A percentile compares a stretch with the other conserved stretches of the same genome.
Evolutionary conservation across 768 basidiomycete genomes (phyloP).

Genomic region (Leccinum obscurum): DNA sequence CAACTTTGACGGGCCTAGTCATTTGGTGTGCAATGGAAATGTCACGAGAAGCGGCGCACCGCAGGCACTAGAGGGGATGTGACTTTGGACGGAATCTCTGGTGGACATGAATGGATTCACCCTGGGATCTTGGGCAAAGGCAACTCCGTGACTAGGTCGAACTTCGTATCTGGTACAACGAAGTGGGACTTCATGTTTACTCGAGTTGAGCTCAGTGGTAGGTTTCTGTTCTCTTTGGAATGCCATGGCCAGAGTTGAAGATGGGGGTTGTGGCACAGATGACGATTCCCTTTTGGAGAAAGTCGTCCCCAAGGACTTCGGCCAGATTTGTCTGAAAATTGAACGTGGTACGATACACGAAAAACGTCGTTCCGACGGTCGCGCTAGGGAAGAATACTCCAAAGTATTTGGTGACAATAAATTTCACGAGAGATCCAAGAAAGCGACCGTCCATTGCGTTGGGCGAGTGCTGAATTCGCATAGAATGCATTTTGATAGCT

Average conservation of each 20-base stretch:
- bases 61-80: not conserved
- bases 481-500: not conserved
- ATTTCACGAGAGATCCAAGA: slow-evolving; percentile 25
- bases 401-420: not conserved
- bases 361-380: not conserved
- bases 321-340: slow-evolving; percentile 15
- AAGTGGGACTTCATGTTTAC: not conserved
- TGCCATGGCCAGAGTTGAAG: not conserved
- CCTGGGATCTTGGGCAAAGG: not conserved
- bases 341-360: not conserved
- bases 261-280: slow-evolving; percentile 10
- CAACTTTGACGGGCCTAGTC: not conserved
- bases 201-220: not conserved
- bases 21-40: not conserved
- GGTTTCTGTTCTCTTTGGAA: not conserved
- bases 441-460: slow-evolving; percentile 20
- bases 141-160: not conserved
- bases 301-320: slow-evolving; percentile 10
- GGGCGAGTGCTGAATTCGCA: slow-evolving; percentile 9
- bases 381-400: rapidly evolving
- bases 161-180: not conserved
- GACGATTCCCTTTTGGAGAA: slow-evolving; percentile 20
- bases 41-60: not conserved
- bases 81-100: not conserved
- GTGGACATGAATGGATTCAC: not conserved